Base-by-base conservation (phyloP, 495 filamentous ascomycete species). In the Hapsidospora chrysogenum region DNA sequence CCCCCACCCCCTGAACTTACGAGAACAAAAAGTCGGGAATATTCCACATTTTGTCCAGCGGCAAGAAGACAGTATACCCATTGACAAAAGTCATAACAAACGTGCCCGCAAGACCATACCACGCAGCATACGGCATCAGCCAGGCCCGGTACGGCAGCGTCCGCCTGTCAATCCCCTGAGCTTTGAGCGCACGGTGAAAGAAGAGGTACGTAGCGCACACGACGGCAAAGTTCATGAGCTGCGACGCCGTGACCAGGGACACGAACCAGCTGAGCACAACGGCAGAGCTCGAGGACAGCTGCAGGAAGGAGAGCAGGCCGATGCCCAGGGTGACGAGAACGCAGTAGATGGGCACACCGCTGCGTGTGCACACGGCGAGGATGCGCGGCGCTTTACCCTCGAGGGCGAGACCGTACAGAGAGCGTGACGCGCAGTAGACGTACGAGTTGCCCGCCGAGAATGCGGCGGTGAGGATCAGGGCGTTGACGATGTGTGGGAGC, bases 381-480 rank as follows among this genome's bases (percentile, higher is more conserved):
- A 85, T 47, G 14, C 46, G 57, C 0, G 82, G 82, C 0, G 82
- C 82, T 21, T 68, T 66, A 2, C 66, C 66, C 43, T 72, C 77
- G 38, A 79, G 58, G 0, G 79, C 75, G 18, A 92, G 64, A 2
- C 79, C 80, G 47, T 81, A 81, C 15, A 92, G 53, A 33, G 71
- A 74, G 22, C 84, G 68, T 31, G 75, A 82, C 4, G 79, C 79
- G 49, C 77, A 83, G 55, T 84, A 92, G 18, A 80, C 73, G 52
- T 85, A 87, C 30, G 77, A 78, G 51, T 92, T 92, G 2, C 83
- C 84, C 1, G 84, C 82, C 14, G 78, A 83, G 52, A 87, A 85
- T 10, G 77, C 76, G 14, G 76, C 71, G 0, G 74, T 80, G 9
- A 89, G 41, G 37, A 89, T 57, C 41, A 85, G 63, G 9, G 78